phyloP scores from a whole-genome alignment of 768 basidiomycete genomes.

The Lactarius hatsudake region DNA sequence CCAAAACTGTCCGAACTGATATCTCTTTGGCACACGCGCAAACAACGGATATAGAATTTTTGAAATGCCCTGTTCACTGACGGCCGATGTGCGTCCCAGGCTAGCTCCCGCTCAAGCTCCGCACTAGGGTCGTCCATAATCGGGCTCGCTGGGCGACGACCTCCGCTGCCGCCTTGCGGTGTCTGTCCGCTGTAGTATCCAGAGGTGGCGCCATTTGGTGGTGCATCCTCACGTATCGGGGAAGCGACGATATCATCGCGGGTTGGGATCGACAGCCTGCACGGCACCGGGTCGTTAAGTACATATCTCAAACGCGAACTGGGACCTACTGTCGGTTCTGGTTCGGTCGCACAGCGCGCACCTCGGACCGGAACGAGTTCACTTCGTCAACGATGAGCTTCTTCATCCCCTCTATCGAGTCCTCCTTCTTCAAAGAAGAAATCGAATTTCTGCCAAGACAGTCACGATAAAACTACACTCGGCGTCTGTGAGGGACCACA shows the following conservation, averaged over 20 bases:
- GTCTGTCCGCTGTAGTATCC: slow-evolving; percentile 49
- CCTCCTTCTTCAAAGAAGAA: slow-evolving; percentile 97
- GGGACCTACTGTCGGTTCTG: slow-evolving; percentile 62
- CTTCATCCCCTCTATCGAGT: slow-evolving; percentile 97
- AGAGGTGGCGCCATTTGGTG: slow-evolving; percentile 66
- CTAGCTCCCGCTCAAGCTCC: slow-evolving; percentile 84
- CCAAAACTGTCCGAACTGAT: background rate
- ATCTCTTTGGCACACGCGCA: background rate
- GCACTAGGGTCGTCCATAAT: slow-evolving; percentile 84
- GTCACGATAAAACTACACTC: background rate
- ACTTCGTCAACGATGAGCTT: slow-evolving; percentile 93
- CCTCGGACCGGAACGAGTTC: slow-evolving; percentile 81
- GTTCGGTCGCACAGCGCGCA: slow-evolving; percentile 72
- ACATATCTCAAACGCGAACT: background rate
- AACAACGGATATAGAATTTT: background rate
- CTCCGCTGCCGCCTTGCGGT: slow-evolving; percentile 29
- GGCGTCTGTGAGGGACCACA: slow-evolving; percentile 28
- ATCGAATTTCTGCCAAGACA: slow-evolving; percentile 71
- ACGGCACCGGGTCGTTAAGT: background rate
- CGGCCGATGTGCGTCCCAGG: slow-evolving; percentile 59
- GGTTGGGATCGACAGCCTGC: slow-evolving; percentile 72
- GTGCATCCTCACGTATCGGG: slow-evolving; percentile 60
- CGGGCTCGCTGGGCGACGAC: slow-evolving; percentile 55
- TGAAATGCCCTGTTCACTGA: slow-evolving; percentile 1
- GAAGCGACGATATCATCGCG: slow-evolving; percentile 81